Base-by-base conservation (phyloP, 441 rosid genomes). In the Pelargonium cotyledonis region DNA sequence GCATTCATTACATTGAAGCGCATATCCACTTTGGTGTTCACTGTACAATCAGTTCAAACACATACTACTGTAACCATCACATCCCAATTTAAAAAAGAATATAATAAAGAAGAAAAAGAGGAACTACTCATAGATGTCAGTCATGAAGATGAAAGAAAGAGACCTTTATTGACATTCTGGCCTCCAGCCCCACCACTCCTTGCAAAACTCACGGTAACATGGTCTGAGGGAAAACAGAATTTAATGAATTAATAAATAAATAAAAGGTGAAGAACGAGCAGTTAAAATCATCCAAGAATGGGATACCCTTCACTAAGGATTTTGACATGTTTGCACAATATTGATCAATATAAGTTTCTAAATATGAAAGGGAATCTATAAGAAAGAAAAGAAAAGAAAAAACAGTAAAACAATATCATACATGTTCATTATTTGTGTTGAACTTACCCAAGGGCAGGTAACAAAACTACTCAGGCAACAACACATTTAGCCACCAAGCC, bases 11-110 rank as follows among this genome's bases (percentile, higher is more conserved):
- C 86, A 77, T 89, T 92, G 90, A 92, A 95, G 41, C 97, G 95
- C 97, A 89, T 90, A 77, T 95, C 98, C 79, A 95, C 99, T 86
- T 95, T 95, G 68, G 97, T 92, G 76, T 92, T 92, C 85, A 92
- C 96, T 92, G 85, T 3, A 70, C 49, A 43, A 58, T 18, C 61
- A 15, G 57, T 65, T 40, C 75, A 70, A 35, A 9, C 11, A 71
- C 70, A 53, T 44, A 43, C 23, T 6, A 18, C 23, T 5, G 26
- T 55, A 16, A 55, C 26, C 8, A 55, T 55, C 19, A 8, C 11
- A 55, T 55, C 23, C 38, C 38, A 31, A 31, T 31, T 31, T 31
- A 3, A 51, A 14, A 53, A 53, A 15, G 21, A 18, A 15, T 53
- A 15, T 6, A 23, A 53, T 21, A 53, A 15, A 18, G 18, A 53